These are phyloP conservation scores for Saccharomyces hybrid DNA, from an alignment of 1,139 yeast genomes.

Conservation along the genomic window DNA sequence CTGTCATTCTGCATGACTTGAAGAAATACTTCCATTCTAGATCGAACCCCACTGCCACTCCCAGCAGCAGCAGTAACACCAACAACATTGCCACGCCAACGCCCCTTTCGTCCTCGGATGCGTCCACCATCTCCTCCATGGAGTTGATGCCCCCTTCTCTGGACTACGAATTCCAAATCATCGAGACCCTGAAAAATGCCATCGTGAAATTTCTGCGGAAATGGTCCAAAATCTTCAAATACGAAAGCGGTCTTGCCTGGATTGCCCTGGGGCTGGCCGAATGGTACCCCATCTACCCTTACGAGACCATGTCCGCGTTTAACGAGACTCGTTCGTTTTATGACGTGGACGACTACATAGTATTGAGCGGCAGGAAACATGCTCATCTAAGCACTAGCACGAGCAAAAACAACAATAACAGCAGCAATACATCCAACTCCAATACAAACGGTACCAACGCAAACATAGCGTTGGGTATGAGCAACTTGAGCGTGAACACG, in stretches of 20 bases:
- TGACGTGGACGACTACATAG: conserved; percentile 14
- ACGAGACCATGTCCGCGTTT: conserved; percentile 27
- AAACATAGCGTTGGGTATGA: not conserved
- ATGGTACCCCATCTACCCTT: conserved; percentile 47
- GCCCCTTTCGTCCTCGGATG: conserved; percentile 4
- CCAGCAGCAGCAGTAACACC: conserved; percentile 7
- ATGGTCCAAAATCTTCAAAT: conserved; percentile 74
- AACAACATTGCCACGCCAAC: conserved; percentile 1
- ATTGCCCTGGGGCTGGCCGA: conserved; percentile 82
- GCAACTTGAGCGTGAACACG: not conserved
- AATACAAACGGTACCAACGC: not conserved
- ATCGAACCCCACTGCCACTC: conserved; percentile 6
- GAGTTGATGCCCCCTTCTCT: conserved; percentile 8
- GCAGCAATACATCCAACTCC: not conserved
- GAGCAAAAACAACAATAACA: not conserved
- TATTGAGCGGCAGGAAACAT: conserved; percentile 26
- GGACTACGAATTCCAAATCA: conserved; percentile 43
- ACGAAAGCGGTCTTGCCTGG: conserved; percentile 81
- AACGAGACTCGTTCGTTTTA: conserved; percentile 9
- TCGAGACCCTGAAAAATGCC: conserved; percentile 52
- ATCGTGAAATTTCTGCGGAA: conserved; percentile 57
- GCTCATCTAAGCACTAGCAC: conserved; percentile 5
- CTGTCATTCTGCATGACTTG: conserved; percentile 24
- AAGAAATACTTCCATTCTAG: conserved; percentile 28
- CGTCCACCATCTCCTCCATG: conserved; percentile 15